Evolutionary conservation across 2,329 filamentous ascomycete genomes (phyloP), one percentile per base, ranked within the genome.

Genomic region (Berkeleyomyces rouxiae): DNA sequence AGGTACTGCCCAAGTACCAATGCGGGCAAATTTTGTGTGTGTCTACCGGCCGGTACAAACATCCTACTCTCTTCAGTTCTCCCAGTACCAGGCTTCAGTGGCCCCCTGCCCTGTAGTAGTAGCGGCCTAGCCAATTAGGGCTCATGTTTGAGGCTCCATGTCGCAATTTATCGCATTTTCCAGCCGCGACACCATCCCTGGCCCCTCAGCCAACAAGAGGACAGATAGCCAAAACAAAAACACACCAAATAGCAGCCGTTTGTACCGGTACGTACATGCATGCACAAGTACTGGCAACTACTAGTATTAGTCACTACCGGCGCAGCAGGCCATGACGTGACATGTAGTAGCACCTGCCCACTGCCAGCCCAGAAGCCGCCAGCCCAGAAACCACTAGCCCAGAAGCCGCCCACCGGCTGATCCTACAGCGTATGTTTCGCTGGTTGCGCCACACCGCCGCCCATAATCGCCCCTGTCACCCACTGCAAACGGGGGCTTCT

Each of bases 81-180:
- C 2, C 23, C 23, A 23, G 23, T 23, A 2, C 23, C 23, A 53
- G 33, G 49, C 23, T 33, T 53, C 49, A 53, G 49, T 36, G 49
- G 31, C 31, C 49, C 49, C 23, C 43, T 16, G 23, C 43, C 44
- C 49, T 23, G 11, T 53, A 3, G 39, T 39, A 39, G 23, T 10
- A 31, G 37, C 31, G 53, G 31, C 46, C 58, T 6, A 61, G 59
- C 63, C 63, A 62, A 64, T 62, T 37, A 64, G 40, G 46, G 37
- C 49, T 49, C n/a, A 2, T 53, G 4, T 37, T 53, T 53, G 10
- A 31, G 23, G 33, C 33, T 7, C 7, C 49, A 37, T 37, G 7
- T 43, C 40, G 37, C 39, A 61, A 51, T 64, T 61, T 61, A 61
- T 61, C 51, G 47, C 43, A 51, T 53, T 64, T 40, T 39, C 62